Conservation (phyloP, 176 grass and related monocot species). For the Saccharum spontaneum region DNA sequence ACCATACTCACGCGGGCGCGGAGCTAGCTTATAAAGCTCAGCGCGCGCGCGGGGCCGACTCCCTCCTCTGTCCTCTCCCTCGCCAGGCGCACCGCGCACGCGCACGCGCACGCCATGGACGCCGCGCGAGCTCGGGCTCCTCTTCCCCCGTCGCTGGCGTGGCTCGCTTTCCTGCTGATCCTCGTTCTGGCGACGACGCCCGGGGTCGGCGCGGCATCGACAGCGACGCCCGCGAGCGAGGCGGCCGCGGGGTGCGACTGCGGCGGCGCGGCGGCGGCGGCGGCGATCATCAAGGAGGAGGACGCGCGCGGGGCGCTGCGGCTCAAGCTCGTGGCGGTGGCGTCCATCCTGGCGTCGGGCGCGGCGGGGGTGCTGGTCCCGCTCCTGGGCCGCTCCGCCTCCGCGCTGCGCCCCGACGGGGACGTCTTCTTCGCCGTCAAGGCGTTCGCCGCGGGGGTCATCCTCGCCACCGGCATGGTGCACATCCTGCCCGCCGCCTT, state of each 20-base stretch:
- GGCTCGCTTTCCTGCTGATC: not conserved
- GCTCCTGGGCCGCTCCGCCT: slow-evolving; percentile 49
- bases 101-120: slow-evolving; percentile 30
- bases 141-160: not conserved
- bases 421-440: slow-evolving; percentile 76
- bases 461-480: slow-evolving; percentile 86
- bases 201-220: not conserved
- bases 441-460: slow-evolving; percentile 88
- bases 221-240: not conserved
- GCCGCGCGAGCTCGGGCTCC: not conserved
- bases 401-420: slow-evolving; percentile 66
- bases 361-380: slow-evolving; percentile 63
- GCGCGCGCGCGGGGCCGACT: slow-evolving; percentile 28
- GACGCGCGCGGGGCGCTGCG: slow-evolving; percentile 53
- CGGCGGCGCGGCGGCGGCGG: not conserved
- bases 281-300: not conserved
- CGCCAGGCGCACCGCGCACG: not conserved
- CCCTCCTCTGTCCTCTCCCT: not conserved
- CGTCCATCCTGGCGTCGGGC: slow-evolving; percentile 56
- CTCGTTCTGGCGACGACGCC: not conserved
- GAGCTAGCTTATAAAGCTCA: not conserved
- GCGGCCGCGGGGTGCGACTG: not conserved
- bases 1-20: not conserved
- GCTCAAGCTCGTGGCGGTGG: slow-evolving; percentile 67
- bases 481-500: slow-evolving; percentile 87